Evolutionary conservation across 208 protist species (phyloP).

Genomic region (Polymyxa betae): DNA sequence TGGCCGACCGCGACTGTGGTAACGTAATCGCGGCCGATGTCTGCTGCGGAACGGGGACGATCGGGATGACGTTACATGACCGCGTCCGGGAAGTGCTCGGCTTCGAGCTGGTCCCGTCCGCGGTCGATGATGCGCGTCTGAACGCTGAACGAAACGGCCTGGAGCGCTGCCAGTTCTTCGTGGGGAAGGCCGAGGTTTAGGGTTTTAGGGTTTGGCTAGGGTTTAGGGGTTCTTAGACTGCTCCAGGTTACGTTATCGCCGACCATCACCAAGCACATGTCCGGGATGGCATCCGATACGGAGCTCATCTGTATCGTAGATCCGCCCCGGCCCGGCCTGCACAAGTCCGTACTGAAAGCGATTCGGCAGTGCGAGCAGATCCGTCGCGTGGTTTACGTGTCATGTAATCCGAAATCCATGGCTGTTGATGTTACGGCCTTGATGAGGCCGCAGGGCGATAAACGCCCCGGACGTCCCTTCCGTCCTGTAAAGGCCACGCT

Average conservation of each 20-base stretch:
- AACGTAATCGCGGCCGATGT: constrained; percentile 63
- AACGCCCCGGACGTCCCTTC: constrained; percentile 54
- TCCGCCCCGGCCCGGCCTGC: constrained; percentile 67
- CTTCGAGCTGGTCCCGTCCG: constrained; percentile 59
- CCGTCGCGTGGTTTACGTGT: constrained; percentile 61
- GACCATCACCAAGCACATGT: neutral
- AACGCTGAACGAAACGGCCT: constrained; percentile 64
- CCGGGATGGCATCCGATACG: neutral
- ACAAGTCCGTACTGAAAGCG: constrained; percentile 59
- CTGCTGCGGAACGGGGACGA: constrained; percentile 66
- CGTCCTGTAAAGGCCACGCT: neutral
- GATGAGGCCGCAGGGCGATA: neutral
- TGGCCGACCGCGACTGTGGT: neutral
- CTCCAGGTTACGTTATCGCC: constrained; percentile 9
- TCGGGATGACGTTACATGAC: constrained; percentile 61
- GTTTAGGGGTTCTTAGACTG: neutral
- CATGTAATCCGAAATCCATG: constrained; percentile 61
- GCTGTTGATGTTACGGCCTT: constrained; percentile 52
- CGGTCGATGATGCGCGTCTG: constrained; percentile 62
- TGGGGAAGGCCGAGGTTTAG: constrained; percentile 58
- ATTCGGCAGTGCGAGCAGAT: constrained; percentile 56
- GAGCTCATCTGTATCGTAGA: constrained; percentile 66
- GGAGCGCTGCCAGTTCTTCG: constrained; percentile 60
- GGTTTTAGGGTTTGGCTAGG: neutral
- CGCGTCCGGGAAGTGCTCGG: constrained; percentile 58